Percentiles rank a stretch among this genome's conserved stretches.
phyloP scores from a whole-genome alignment of 2,329 filamentous ascomycete genomes.

The Colletotrichum chrysophilum region DNA sequence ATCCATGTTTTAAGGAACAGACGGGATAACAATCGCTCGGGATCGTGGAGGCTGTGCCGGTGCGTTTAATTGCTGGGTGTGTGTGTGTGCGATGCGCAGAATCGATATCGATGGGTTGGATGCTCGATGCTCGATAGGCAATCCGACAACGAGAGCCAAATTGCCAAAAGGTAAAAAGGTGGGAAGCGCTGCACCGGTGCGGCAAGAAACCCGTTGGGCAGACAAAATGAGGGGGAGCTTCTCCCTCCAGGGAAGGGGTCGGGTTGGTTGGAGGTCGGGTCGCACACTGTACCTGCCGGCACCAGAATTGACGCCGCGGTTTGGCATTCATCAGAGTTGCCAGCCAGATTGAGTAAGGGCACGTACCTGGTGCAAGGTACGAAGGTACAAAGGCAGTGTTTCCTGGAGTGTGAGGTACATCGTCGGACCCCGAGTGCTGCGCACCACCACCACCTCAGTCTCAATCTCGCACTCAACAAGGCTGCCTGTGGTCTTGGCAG shows the following conservation, averaged over 20 bases:
- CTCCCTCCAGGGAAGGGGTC: not conserved
- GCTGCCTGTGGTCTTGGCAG: constrained; percentile 6
- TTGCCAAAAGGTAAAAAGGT: not conserved
- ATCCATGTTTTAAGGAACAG: constrained; percentile 11
- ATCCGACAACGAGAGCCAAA: not conserved
- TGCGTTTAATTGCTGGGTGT: not conserved
- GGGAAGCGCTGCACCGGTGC: not conserved
- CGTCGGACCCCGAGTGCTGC: constrained; percentile 6
- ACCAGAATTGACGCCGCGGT: not conserved
- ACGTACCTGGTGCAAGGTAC: not conserved
- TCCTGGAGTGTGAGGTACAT: not conserved
- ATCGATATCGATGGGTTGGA: not conserved
- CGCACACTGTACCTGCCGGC: not conserved
- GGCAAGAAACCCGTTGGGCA: not conserved
- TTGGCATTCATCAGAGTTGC: not conserved
- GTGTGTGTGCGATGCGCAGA: not conserved
- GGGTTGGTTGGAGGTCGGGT: not conserved
- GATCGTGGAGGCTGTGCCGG: not conserved
- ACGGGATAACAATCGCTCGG: not conserved
- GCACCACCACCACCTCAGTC: not conserved
- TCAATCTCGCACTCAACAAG: not conserved
- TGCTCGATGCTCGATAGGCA: not conserved
- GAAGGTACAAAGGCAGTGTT: not conserved
- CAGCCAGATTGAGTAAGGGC: not conserved
- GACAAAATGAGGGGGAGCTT: not conserved